Evolutionary conservation across 2,329 filamentous ascomycete species (phyloP).

Genomic region (Aureobasidium lini): DNA sequence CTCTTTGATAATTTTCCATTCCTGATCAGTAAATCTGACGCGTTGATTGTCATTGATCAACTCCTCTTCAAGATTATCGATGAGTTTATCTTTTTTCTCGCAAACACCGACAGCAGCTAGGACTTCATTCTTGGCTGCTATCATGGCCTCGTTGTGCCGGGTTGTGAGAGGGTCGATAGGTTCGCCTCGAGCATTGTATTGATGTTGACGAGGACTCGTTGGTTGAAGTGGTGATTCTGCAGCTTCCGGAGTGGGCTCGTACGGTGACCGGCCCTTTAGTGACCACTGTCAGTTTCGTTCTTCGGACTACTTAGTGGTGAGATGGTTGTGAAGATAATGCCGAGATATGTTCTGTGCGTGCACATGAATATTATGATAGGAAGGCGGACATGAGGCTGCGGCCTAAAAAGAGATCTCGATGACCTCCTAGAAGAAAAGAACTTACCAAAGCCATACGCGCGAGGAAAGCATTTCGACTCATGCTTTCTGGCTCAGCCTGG

Average conservation of each 20-base stretch:
- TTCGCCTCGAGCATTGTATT: conserved; percentile 39
- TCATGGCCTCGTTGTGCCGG: conserved; percentile 32
- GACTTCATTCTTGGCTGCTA: conserved; percentile 42
- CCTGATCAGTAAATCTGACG: not conserved
- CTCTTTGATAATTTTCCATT: conserved; percentile 11
- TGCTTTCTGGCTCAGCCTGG: conserved; percentile 9
- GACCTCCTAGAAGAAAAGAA: not conserved
- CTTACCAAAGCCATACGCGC: conserved; percentile 26
- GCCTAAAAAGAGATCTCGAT: not conserved
- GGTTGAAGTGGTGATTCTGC: not conserved
- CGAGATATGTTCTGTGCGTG: too few relatives aligned
- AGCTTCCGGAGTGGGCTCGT: conserved; percentile 20
- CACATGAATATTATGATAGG: too few relatives aligned
- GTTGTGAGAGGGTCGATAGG: conserved; percentile 36
- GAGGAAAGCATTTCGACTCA: conserved; percentile 27
- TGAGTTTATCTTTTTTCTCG: conserved; percentile 28
- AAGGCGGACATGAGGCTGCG: too few relatives aligned
- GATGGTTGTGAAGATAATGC: not conserved
- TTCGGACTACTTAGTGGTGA: not conserved
- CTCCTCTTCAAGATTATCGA: not conserved
- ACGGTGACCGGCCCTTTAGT: conserved; percentile 35
- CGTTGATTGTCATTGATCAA: not conserved
- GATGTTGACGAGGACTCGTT: conserved; percentile 25
- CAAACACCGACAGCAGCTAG: conserved; percentile 41
- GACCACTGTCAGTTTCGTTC: not conserved